Conservation (phyloP, 805 yeast species). For the Saturnispora diversa region DNA sequence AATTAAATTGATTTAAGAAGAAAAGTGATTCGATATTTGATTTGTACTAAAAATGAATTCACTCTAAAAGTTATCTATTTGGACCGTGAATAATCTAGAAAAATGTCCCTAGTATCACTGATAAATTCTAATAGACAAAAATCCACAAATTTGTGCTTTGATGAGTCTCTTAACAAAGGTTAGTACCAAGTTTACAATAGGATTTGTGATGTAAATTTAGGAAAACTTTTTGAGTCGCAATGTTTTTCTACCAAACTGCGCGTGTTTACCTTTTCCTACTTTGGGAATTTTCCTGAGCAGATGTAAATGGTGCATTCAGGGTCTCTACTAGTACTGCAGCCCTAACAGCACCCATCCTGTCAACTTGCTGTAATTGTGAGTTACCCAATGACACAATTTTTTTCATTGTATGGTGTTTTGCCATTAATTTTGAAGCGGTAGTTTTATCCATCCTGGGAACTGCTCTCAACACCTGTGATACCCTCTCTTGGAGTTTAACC, state of each 20-base stretch:
- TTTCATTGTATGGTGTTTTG: slow-evolving; percentile 5
- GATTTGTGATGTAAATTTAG: neutral
- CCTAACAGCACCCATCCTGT: slow-evolving; percentile 12
- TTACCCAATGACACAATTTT: slow-evolving; percentile 7
- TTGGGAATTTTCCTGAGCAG: slow-evolving; percentile 8
- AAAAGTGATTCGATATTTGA: too few relatives aligned
- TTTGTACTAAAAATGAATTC: too few relatives aligned
- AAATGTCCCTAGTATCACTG: too few relatives aligned
- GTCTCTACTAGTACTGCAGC: slow-evolving; percentile 9
- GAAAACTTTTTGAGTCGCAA: slow-evolving; percentile 7
- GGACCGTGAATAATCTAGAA: too few relatives aligned
- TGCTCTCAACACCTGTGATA: slow-evolving; percentile 5
- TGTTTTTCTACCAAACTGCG: slow-evolving; percentile 1
- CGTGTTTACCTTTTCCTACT: slow-evolving; percentile 11
- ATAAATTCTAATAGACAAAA: too few relatives aligned
- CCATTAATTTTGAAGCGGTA: slow-evolving; percentile 5
- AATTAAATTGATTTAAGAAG: too few relatives aligned
- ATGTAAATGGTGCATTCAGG: slow-evolving; percentile 10
- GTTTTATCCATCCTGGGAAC: slow-evolving; percentile 9
- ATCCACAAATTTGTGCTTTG: too few relatives aligned
- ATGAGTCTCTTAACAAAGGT: too few relatives aligned
- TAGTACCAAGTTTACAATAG: neutral
- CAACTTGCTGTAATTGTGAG: slow-evolving; percentile 6
- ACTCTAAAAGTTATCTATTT: too few relatives aligned
- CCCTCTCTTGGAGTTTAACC: slow-evolving; percentile 30